Base-by-base conservation (phyloP, 1,284 basidiomycete genomes). In the Omphalotus olearius region DNA sequence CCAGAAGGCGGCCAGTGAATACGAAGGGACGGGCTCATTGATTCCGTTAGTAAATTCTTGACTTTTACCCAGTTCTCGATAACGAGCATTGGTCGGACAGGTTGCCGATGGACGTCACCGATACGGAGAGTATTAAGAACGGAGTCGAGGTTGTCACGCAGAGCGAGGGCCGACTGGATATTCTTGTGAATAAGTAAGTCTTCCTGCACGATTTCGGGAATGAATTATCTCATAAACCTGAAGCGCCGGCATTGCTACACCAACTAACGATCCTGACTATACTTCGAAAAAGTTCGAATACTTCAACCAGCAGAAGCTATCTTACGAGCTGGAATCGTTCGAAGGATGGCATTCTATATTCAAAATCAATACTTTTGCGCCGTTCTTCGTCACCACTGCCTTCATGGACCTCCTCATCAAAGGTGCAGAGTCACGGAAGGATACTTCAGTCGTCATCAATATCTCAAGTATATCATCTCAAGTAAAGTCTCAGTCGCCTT, bases 101-200 rank as follows among this genome's bases (percentile, higher is more conserved):
- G 23, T 20, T 57, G 2, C 33, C 26, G n/a, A 45, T 54, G 56
- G 57, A 52, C 36, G 53, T 55, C 10, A 43, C 38, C 1, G 36
- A 52, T 44, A 45, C 53, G 36, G 36, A 40, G 11, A 44, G 50
- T 47, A 62, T 69, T 44, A 46, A 59, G 25, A 57, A 61, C 7
- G 64, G 61, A 10, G 65, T 62, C 5, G 51, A 59, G 6, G 48
- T 56, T 11, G 57, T 71, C 36, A 46, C 58, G 17, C 45, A 57
- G 7, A 33, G 50, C 30, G 65, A 69, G 26, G 63, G 66, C 14
- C 64, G 62, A 41, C 58, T 70, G 2, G 64, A 69, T 50, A 53
- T 69, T 36, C 61, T 71, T 4, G 59, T 69, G 23, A 68, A 67
- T 57, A 68, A 68, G 64, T 67, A 45, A 48, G 61, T 45, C 14